Evolutionary conservation across 2,329 filamentous ascomycete genomes (phyloP).

Genomic region (Calonectria pteridis): DNA sequence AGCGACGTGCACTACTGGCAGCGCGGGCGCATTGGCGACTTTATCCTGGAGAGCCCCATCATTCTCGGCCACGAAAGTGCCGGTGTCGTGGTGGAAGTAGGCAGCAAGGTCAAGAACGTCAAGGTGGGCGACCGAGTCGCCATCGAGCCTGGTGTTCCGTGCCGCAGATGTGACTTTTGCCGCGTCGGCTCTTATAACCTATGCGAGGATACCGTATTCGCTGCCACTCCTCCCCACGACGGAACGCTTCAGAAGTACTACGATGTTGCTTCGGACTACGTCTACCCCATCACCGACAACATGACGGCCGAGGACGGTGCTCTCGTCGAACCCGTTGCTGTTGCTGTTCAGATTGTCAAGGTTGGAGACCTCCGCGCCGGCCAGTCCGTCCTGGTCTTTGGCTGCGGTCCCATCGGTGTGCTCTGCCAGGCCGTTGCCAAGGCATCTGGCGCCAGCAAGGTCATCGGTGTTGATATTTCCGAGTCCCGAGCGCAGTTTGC

Average conservation of each 20-base stretch:
- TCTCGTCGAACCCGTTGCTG: conserved; percentile 23
- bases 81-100: conserved; percentile 16
- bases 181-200: conserved; percentile 50
- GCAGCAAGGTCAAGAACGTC: conserved; percentile 20
- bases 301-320: conserved; percentile 24
- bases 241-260: conserved; percentile 28
- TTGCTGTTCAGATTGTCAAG: conserved; percentile 23
- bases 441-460: conserved; percentile 55
- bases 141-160: conserved; percentile 61
- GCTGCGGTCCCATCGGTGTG: conserved; percentile 35
- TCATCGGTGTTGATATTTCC: conserved; percentile 60
- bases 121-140: conserved; percentile 51
- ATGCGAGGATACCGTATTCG: conserved; percentile 21
- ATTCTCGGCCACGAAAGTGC: conserved; percentile 23
- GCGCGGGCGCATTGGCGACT: conserved; percentile 58
- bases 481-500: conserved; percentile 55
- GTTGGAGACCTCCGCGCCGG: conserved; percentile 9
- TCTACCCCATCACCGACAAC: conserved; percentile 12
- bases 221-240: conserved; percentile 23
- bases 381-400: conserved; percentile 24
- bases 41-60: conserved; percentile 19
- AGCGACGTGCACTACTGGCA: conserved; percentile 62
- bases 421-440: conserved; percentile 60
- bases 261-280: conserved; percentile 14
- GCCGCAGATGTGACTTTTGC: conserved; percentile 57